A percentile compares a stretch with the other conserved stretches of the same genome.
phyloP scores from a whole-genome alignment of 495 filamentous ascomycete genomes.

The Daldinia childiae region DNA sequence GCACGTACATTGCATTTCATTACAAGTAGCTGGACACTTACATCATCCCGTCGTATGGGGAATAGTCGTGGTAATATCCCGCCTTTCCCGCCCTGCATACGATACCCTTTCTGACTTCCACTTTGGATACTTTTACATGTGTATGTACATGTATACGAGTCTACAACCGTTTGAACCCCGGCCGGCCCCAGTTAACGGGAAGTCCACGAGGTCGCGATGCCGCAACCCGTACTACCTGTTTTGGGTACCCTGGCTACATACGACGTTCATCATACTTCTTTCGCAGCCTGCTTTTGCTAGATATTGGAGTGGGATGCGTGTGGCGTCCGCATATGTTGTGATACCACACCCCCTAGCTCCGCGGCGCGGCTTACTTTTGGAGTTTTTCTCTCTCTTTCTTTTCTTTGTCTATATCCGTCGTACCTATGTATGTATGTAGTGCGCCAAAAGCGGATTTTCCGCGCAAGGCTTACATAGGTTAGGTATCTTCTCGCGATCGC shows the following conservation, averaged over 20 bases:
- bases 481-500: constrained; percentile 6
- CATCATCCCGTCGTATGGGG: constrained; percentile 41
- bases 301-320: not conserved
- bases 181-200: constrained; percentile 25
- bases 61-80: constrained; percentile 38
- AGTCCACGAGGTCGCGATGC: constrained; percentile 39
- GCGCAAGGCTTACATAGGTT: constrained; percentile 21
- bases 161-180: constrained; percentile 24
- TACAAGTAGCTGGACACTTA: constrained; percentile 22
- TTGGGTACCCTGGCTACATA: constrained; percentile 1
- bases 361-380: constrained; percentile 7
- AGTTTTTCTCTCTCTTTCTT: not conserved
- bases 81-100: constrained; percentile 38
- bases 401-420: not conserved
- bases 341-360: constrained; percentile 2
- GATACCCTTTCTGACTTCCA: not conserved
- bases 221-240: constrained; percentile 22
- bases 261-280: not conserved
- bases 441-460: constrained; percentile 29
- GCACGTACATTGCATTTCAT: constrained; percentile 27
- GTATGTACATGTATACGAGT: constrained; percentile 22
- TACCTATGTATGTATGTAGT: constrained; percentile 9
- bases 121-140: constrained; percentile 10
- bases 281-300: constrained; percentile 4
- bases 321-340: constrained; percentile 11